A percentile compares a stretch with the other conserved stretches of the same genome.
Conservation (phyloP, 129 eudicot species). For the Logfia minima region DNA sequence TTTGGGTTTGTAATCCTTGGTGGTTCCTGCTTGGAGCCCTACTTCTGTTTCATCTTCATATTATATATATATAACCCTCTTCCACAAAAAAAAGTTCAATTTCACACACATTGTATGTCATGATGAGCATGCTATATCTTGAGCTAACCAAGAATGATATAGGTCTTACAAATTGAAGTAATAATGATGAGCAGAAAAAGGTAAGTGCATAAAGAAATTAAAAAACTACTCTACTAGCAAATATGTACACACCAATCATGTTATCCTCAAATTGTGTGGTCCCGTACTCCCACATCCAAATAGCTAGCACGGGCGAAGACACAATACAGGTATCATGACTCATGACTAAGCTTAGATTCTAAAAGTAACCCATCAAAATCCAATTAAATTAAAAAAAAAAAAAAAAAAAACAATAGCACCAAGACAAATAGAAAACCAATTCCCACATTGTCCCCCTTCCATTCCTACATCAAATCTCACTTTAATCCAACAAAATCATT, state of each 20-base stretch:
- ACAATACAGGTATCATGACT: conserved; percentile 40
- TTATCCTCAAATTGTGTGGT: conserved; percentile 45
- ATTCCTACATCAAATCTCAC: conserved; percentile 44
- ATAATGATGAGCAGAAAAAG: conserved; percentile 22
- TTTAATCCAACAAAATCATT: conserved; percentile 46
- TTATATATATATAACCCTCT: too few relatives aligned
- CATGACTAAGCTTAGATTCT: conserved; percentile 41
- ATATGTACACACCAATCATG: conserved; percentile 39
- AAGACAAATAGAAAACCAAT: conserved; percentile 31
- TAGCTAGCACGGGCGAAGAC: conserved; percentile 38
- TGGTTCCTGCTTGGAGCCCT: too few relatives aligned
- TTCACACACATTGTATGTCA: background rate
- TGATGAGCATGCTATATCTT: background rate
- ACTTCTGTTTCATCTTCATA: too few relatives aligned
- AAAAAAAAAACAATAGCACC: conserved; percentile 28
- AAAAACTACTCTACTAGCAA: conserved; percentile 23
- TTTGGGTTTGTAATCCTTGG: too few relatives aligned
- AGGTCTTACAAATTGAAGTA: background rate
- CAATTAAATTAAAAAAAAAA: conserved; percentile 20
- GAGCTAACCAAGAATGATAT: conserved; percentile 14
- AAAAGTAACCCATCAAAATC: conserved; percentile 41
- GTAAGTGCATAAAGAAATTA: conserved; percentile 28
- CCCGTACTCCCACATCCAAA: conserved; percentile 32
- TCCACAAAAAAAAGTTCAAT: too few relatives aligned
- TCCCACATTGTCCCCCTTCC: conserved; percentile 42